Evolutionary conservation across 202 grass and related monocot species (phyloP), one percentile per base, ranked within the genome.

Genomic region (Zizania palustris): DNA sequence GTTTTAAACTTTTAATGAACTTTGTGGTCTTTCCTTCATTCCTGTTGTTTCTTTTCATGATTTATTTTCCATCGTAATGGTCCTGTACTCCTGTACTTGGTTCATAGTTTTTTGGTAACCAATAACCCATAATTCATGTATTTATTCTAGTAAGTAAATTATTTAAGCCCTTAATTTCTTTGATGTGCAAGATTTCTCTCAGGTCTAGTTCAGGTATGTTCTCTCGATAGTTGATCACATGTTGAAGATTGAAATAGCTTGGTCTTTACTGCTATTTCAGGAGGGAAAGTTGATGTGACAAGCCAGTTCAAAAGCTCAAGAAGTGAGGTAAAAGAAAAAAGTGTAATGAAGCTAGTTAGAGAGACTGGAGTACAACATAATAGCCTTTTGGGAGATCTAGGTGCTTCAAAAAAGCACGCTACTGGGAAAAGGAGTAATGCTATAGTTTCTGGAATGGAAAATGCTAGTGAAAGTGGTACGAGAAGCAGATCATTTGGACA

Each of bases 301-400:
- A 90, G 85, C 81, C 72, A 74, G 13, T 77, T 67, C 59, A 93
- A 80, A 83, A 83, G 53, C 68, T 82, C 71, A 6, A 87, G 68
- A 75, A 84, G 60, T 55, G 84, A 81, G 58, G 42, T 71, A 72
- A 93, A 86, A 80, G 86, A 89, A 65, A 92, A 74, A 72, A 82
- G 74, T 80, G 78, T 86, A 67, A 78, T 76, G 79, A 93, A 87
- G 60, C 43, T 85, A 64, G 87, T 86, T 63, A 87, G 85, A 73
- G 84, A 85, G 22, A 82, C 74, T 46, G 90, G 66, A 36, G 50
- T 43, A 21, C 88, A 78, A 5, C 75, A 81, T 80, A 83, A 13
- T 81, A 87, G 72, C 67, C 72, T 83, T 74, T 58, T 82, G 63
- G 75, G 74, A 69, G 88, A 85, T 81, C 68, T 85, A 65, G 80